phyloP scores from a whole-genome alignment of 768 basidiomycete species.

The Serendipita vermifera region DNA sequence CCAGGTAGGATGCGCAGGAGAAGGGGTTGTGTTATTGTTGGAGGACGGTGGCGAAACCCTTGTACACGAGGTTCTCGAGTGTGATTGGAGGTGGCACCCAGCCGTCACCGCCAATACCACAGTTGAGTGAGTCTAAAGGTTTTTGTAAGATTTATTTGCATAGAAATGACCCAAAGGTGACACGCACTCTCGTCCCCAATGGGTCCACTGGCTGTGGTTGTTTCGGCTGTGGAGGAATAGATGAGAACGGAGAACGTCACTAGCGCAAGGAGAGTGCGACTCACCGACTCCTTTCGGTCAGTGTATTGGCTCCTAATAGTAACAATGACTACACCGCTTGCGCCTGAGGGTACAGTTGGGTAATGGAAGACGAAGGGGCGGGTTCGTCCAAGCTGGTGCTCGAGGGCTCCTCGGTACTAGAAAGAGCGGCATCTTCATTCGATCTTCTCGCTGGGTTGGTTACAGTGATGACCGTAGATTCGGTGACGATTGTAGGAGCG shows the following conservation, averaged over 20 bases:
- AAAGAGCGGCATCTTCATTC: too few relatives aligned
- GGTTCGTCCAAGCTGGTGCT: too few relatives aligned
- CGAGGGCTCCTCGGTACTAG: too few relatives aligned
- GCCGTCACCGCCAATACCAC: slow-evolving; percentile 40
- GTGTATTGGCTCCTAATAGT: neutral
- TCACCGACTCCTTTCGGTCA: neutral
- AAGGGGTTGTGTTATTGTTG: slow-evolving; percentile 41
- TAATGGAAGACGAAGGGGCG: too few relatives aligned
- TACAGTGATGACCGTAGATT: too few relatives aligned
- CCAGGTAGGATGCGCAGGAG: slow-evolving; percentile 39
- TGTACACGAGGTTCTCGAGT: neutral
- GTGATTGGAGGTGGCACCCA: neutral
- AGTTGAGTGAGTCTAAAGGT: slow-evolving; percentile 64
- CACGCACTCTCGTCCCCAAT: neutral
- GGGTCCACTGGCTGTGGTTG: neutral
- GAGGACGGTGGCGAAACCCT: slow-evolving; percentile 26
- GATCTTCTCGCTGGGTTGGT: too few relatives aligned
- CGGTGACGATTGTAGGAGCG: too few relatives aligned
- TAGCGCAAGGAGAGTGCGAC: too few relatives aligned
- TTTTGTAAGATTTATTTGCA: neutral
- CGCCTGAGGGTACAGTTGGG: too few relatives aligned
- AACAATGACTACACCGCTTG: too few relatives aligned
- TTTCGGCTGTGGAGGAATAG: neutral
- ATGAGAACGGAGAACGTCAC: neutral
- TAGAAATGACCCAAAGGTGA: neutral